phyloP scores from a whole-genome alignment of 257 asterid genomes.

The Przewalskia tangutica region DNA sequence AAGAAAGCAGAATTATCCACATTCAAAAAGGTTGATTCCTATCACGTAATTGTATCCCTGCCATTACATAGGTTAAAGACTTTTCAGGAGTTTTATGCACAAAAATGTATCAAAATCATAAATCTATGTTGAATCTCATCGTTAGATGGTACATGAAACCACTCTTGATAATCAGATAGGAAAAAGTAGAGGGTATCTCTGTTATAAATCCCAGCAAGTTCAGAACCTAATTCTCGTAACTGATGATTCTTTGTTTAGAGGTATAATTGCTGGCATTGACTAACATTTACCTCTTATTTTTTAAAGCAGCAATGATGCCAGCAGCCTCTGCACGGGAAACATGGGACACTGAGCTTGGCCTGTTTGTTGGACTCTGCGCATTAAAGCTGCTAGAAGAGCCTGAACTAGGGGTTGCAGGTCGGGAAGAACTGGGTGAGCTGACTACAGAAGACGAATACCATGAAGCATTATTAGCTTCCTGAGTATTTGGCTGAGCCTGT shows the following conservation, averaged over 20 bases:
- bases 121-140: not conserved
- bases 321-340: conserved; percentile 94
- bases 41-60: not conserved
- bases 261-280: not conserved
- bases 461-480: conserved; percentile 54
- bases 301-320: conserved; percentile 49
- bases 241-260: not conserved
- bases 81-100: not conserved
- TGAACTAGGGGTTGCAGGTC: conserved; percentile 53
- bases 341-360: conserved; percentile 42
- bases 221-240: not conserved
- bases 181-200: not conserved
- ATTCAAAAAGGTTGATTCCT: not conserved
- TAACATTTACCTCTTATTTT: conserved; percentile 57
- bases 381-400: conserved; percentile 42
- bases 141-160: not conserved
- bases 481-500: conserved; percentile 53
- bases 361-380: conserved; percentile 40
- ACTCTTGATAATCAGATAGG: not conserved
- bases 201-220: not conserved
- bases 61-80: not conserved
- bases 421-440: conserved; percentile 60
- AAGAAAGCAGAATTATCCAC: not conserved
- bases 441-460: conserved; percentile 64
- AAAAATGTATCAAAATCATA: not conserved